Percentiles rank a stretch among this genome's conserved stretches.
These are phyloP conservation scores for Arachnopeziza araneosa DNA, from an alignment of 2,329 filamentous ascomycete species.

Conservation along the genomic window DNA sequence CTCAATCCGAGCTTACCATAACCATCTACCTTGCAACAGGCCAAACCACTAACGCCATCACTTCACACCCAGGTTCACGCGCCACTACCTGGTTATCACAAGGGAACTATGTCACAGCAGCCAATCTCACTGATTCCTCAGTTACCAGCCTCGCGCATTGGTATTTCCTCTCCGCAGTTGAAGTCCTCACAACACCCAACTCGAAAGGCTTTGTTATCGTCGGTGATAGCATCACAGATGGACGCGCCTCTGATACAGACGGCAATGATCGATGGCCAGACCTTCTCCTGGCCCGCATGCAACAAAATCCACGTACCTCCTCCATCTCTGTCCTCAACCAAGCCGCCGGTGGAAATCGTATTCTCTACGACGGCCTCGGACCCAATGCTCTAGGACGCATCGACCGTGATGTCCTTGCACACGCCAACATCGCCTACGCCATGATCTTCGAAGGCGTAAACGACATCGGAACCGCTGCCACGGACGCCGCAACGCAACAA, in stretches of 20 bases:
- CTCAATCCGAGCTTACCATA: conserved; percentile 49
- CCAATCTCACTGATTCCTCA: conserved; percentile 38
- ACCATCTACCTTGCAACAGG: conserved; percentile 53
- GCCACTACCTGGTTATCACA: conserved; percentile 54
- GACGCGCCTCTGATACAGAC: conserved; percentile 55
- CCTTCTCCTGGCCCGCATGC: conserved; percentile 46
- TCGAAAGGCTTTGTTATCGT: conserved; percentile 48
- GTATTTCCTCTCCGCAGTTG: conserved; percentile 57
- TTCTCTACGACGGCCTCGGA: conserved; percentile 56
- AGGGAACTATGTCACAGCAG: conserved; percentile 49
- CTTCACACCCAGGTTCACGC: conserved; percentile 58
- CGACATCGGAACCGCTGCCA: conserved; percentile 52
- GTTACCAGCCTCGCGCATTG: conserved; percentile 34
- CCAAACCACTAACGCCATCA: conserved; percentile 52
- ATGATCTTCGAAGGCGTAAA: conserved; percentile 67
- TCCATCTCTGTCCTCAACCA: conserved; percentile 57
- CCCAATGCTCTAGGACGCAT: conserved; percentile 55
- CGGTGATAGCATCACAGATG: conserved; percentile 63
- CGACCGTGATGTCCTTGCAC: conserved; percentile 57
- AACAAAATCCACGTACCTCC: conserved; percentile 38
- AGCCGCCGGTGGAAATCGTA: conserved; percentile 63
- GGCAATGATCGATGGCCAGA: conserved; percentile 59
- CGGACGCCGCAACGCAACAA: conserved; percentile 42
- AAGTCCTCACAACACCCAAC: conserved; percentile 45
- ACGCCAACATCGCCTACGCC: conserved; percentile 52